Evolutionary conservation across 2,329 filamentous ascomycete genomes (phyloP).

Genomic region (Lecanosticta acicola): DNA sequence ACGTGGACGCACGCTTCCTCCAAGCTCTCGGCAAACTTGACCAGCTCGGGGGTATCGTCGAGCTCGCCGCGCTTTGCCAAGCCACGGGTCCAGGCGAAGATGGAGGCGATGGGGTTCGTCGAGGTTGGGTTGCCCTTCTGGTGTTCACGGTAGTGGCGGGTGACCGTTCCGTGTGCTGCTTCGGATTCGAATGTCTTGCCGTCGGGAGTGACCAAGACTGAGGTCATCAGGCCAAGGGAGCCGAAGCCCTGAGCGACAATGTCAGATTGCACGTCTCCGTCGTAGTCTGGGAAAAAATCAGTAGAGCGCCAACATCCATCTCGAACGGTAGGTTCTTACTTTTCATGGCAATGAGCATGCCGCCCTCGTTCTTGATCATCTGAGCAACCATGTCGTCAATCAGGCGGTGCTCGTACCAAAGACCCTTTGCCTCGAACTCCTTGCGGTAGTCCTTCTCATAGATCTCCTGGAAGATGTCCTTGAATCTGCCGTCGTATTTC

Average conservation of each 20-base stretch:
- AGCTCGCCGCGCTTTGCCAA: constrained; percentile 88
- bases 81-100: constrained; percentile 98
- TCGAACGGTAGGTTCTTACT: too few relatives aligned
- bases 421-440: constrained; percentile 82
- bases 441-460: constrained; percentile 83
- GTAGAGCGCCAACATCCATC: too few relatives aligned
- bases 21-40: constrained; percentile 83
- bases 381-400: constrained; percentile 99
- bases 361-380: constrained; percentile 98
- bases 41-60: constrained; percentile 84
- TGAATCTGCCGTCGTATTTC: constrained; percentile 97
- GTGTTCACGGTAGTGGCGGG: constrained; percentile 96
- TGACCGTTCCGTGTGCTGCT: constrained; percentile 96
- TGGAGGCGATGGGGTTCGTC: constrained; percentile 97
- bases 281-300: constrained; percentile 64
- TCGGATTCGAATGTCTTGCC: constrained; percentile 97
- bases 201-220: constrained; percentile 91
- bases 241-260: constrained; percentile 98
- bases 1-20: constrained; percentile 93
- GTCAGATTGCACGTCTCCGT: constrained; percentile 97
- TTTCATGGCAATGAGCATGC: constrained; percentile 97
- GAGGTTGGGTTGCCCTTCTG: constrained; percentile 97
- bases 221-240: constrained; percentile 97
- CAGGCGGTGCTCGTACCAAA: constrained; percentile 99
- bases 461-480: constrained; percentile 98